A percentile compares a stretch with the other conserved stretches of the same genome.
These are phyloP conservation scores for Umbellularia californica DNA, from an alignment of 164 flowering plant species.

Conservation along the genomic window DNA sequence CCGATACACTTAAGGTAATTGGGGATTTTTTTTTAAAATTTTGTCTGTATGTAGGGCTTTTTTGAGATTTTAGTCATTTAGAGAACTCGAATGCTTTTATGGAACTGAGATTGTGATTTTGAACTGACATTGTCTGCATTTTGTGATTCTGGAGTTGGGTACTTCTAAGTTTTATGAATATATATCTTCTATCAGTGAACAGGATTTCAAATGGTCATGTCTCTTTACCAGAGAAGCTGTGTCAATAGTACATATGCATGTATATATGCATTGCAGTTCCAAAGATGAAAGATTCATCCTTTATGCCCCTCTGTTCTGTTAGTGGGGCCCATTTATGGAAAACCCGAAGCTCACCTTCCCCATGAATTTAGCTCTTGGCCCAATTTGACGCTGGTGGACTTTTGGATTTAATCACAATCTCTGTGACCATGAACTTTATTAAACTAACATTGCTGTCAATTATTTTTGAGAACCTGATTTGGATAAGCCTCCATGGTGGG, in stretches of 20 bases:
- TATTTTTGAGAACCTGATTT: too few relatives aligned
- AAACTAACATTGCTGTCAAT: too few relatives aligned
- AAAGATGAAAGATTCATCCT: too few relatives aligned
- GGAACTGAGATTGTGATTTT: neutral
- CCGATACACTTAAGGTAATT: slow-evolving; percentile 77
- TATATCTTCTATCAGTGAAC: neutral
- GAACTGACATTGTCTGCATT: neutral
- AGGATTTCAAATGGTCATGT: too few relatives aligned
- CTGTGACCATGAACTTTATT: too few relatives aligned
- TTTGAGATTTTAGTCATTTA: neutral
- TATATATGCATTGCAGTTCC: too few relatives aligned
- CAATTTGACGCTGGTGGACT: too few relatives aligned
- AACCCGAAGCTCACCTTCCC: neutral
- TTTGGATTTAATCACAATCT: too few relatives aligned
- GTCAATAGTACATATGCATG: too few relatives aligned
- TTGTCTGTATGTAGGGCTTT: neutral
- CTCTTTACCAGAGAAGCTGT: too few relatives aligned
- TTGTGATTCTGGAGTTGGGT: neutral
- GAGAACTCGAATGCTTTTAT: neutral
- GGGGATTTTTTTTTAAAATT: neutral
- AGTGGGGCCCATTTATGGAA: neutral
- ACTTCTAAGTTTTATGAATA: neutral
- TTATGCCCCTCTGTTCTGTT: too few relatives aligned
- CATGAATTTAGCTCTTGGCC: neutral
- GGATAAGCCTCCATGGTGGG: too few relatives aligned